Evolutionary conservation across 768 basidiomycete genomes (phyloP).

Genomic region (Naganishia onofrii): DNA sequence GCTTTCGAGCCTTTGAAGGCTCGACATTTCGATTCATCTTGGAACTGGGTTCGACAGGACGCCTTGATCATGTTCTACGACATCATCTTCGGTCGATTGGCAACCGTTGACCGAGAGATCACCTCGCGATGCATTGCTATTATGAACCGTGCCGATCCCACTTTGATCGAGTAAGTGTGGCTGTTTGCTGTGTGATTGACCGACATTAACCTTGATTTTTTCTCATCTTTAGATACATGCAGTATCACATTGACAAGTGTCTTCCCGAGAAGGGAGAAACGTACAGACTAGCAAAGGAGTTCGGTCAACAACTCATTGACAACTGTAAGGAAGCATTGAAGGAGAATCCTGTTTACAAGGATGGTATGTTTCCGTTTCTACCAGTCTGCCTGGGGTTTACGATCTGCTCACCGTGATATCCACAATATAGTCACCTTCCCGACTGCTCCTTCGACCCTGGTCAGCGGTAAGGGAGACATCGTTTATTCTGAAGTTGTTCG

Average conservation of each 20-base stretch:
- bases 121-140: conserved; percentile 95
- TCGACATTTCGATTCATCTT: conserved; percentile 95
- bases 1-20: conserved; percentile 93
- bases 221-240: conserved; percentile 76
- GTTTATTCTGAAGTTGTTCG: conserved; percentile 92
- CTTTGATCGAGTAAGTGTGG: conserved; percentile 58
- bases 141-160: conserved; percentile 94
- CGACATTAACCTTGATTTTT: not conserved
- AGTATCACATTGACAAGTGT: conserved; percentile 83
- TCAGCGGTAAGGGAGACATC: conserved; percentile 90
- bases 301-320: conserved; percentile 90
- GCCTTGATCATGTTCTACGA: conserved; percentile 96
- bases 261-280: conserved; percentile 76
- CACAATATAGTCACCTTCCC: conserved; percentile 73
- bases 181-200: not conserved
- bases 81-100: conserved; percentile 92
- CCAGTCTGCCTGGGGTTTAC: not conserved
- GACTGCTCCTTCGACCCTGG: conserved; percentile 91
- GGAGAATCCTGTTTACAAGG: conserved; percentile 87
- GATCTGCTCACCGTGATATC: conserved; percentile 6
- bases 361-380: conserved; percentile 61
- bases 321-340: conserved; percentile 83
- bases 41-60: conserved; percentile 99
- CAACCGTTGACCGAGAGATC: conserved; percentile 69
- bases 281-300: conserved; percentile 92